Base-by-base conservation (phyloP, 306 rosid genomes). In the Dryas drummondii region DNA sequence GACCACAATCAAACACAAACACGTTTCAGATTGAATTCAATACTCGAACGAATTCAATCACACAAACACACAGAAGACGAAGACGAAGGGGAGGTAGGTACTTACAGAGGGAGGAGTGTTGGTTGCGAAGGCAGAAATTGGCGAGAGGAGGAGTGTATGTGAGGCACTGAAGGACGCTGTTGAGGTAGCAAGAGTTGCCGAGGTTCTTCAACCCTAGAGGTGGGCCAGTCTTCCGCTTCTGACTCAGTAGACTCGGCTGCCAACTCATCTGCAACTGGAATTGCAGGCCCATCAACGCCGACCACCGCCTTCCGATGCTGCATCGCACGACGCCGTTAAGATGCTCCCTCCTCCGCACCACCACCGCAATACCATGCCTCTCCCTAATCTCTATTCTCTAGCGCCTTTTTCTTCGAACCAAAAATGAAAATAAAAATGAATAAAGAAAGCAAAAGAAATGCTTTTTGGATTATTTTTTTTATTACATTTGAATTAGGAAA, bases 141-240 rank as follows among this genome's bases (percentile, higher is more conserved):
- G 99, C 99, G 66, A 96, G 99, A 51, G 99, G 99, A 71, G 99
- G 98, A 50, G 99, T 96, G 80, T 89, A 92, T 74, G 99, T 96
- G 81, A 96, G 99, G 76, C 99, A 96, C 92, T 96, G 99, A 50
- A 96, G 93, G 56, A 96, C 99, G 97, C 96, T 88, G 86, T 96
- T 96, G 93, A 96, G 93, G 81, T 96, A 96, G 80, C 98, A 96
- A 45, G 98, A 88, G 82, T 92, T 96, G 87, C 99, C 99, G 81
- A 96, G 97, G 88, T 96, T 96, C 9, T 44, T 81, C 60, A 96
- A 93, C 70, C 99, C 99, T 78, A 96, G 70, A 4, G 99, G 99
- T 55, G 89, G 91, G 73, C 91, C 89, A 68, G 71, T 86, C 81
- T 82, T 89, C 61, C 97, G 94, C 83, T 92, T 92, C 66, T 84